Evolutionary conservation across 345 rosid species (phyloP), one percentile per base, ranked within the genome.

Genomic region (Salix brachista): DNA sequence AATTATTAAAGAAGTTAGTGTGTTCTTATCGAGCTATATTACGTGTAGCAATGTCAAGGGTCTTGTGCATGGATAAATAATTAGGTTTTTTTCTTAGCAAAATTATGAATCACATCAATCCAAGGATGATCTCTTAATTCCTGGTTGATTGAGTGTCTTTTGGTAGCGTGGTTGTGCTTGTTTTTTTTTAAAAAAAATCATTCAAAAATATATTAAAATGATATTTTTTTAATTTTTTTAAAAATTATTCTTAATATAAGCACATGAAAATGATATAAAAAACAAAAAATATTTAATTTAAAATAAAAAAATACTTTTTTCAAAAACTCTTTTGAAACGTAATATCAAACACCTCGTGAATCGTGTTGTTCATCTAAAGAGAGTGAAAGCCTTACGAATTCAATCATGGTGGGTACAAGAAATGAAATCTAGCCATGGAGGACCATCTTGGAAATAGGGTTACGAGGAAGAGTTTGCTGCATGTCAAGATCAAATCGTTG

Each of bases 1-100:
- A 50, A 70, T 73, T 37, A 81, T 76, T 74, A 66, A 68, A 66
- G 19, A 65, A 61, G 67, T 21, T 25, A 56, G 5, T 65, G 62
- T 25, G 23, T 75, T 75, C 67, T 62, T 70, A 56, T 73, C 28
- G 34, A 72, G 54, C 14, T 19, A 18, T 23, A 68, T 41, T 14
- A 39, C 28, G 52, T 28, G 73, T 25, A 56, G 9, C n/a, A 6
- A 50, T 50, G 66, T 54, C 66, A 71, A 65, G 23, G 42, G 28
- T 58, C 56, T 50, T 6, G n/a, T 16, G 9, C 21, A 19, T 30
- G 8, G 6, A 48, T 71, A 18, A 8, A 60, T 39, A 28, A 39
- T 36, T 39, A 21, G 4, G 17, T 56, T 17, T 68, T 36, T 39
- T 67, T 54, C 3, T 17, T 19, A 32, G 13, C 11, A 60, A 73